Conservation (phyloP, 768 basidiomycete genomes). For the Phallus indusiatus region DNA sequence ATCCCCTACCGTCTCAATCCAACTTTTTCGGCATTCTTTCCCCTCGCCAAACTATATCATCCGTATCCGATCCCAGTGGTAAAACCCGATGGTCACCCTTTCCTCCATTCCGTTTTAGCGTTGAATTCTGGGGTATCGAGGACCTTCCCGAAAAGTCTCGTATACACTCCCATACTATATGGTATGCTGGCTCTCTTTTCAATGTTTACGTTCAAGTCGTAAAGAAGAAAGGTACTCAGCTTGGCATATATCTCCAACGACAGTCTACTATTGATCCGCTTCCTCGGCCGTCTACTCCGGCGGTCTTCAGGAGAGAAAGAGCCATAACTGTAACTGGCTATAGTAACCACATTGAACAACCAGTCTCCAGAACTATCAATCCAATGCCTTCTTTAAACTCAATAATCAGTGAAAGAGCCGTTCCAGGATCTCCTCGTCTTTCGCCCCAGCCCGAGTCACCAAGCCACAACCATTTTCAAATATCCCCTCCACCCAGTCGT, state of each 20-base stretch:
- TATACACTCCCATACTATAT: slow-evolving; percentile 76
- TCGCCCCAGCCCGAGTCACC: slow-evolving; percentile 13
- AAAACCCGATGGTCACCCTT: slow-evolving; percentile 54
- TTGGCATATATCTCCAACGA: slow-evolving; percentile 84
- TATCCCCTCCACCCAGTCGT: slow-evolving; percentile 10
- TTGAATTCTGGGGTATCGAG: slow-evolving; percentile 87
- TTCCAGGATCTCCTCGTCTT: slow-evolving; percentile 13
- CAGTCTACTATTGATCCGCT: slow-evolving; percentile 75
- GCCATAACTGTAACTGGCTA: neutral
- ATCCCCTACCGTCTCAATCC: slow-evolving; percentile 31
- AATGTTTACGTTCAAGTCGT: slow-evolving; percentile 87
- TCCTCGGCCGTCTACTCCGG: slow-evolving; percentile 57
- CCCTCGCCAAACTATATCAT: slow-evolving; percentile 20
- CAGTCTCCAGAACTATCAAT: neutral
- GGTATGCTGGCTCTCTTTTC: slow-evolving; percentile 83
- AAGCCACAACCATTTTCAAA: slow-evolving; percentile 17
- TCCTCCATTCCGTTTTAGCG: slow-evolving; percentile 75
- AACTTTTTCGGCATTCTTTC: slow-evolving; percentile 58
- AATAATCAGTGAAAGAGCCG: neutral
- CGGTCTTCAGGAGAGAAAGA: neutral
- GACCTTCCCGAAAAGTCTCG: slow-evolving; percentile 76
- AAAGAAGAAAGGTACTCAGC: slow-evolving; percentile 67
- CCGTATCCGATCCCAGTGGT: slow-evolving; percentile 31
- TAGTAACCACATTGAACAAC: neutral
- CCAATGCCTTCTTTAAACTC: neutral